Evolutionary conservation across 2,329 filamentous ascomycete species (phyloP).

Genomic region (Aureobasidium sp.): DNA sequence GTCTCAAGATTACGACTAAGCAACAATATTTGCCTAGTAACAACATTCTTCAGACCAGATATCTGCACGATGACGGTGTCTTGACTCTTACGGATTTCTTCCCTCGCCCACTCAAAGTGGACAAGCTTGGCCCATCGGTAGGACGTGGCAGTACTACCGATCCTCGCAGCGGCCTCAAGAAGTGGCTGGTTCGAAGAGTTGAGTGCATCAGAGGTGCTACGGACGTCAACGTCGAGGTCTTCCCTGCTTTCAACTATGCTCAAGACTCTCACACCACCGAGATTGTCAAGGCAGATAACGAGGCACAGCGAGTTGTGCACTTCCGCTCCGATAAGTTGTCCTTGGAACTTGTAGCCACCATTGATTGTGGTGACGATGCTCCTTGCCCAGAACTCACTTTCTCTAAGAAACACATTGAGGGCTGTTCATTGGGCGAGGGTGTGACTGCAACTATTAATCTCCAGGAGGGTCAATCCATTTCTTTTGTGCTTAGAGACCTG

Average conservation of each 20-base stretch:
- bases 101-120: constrained; percentile 53
- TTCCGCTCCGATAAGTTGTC: constrained; percentile 54
- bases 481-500: constrained; percentile 61
- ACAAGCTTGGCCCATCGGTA: constrained; percentile 35
- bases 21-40: constrained; percentile 70
- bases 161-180: constrained; percentile 55
- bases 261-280: constrained; percentile 54
- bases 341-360: constrained; percentile 60
- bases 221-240: constrained; percentile 61
- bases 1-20: constrained; percentile 58
- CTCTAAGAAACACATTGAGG: constrained; percentile 44
- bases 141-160: constrained; percentile 16
- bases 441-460: constrained; percentile 55
- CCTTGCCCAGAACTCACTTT: constrained; percentile 50
- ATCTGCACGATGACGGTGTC: constrained; percentile 68
- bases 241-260: constrained; percentile 67
- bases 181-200: constrained; percentile 63
- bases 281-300: constrained; percentile 36
- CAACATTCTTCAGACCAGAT: constrained; percentile 70
- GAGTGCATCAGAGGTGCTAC: constrained; percentile 65
- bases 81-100: constrained; percentile 71
- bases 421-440: constrained; percentile 52
- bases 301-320: constrained; percentile 37
- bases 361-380: constrained; percentile 51
- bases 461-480: constrained; percentile 60